These are phyloP conservation scores for Phytopythium oedochilum DNA, from an alignment of 352 stramenopile genomes.

Conservation along the genomic window DNA sequence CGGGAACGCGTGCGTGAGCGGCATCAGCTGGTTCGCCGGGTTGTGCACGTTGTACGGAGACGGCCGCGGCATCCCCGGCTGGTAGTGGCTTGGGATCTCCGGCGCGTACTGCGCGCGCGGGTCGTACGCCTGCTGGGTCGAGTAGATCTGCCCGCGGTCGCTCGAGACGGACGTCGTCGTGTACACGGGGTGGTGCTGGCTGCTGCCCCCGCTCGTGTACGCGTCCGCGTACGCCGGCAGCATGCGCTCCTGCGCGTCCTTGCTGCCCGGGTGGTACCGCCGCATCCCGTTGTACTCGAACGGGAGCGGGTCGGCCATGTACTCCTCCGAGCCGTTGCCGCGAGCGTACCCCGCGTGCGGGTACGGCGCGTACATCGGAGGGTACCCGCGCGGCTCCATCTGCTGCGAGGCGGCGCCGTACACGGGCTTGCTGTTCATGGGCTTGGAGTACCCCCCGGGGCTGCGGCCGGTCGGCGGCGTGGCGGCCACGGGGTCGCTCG, in stretches of 20 bases:
- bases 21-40: conserved; percentile 25
- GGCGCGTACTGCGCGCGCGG: conserved; percentile 18
- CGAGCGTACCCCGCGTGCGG: conserved; percentile 16
- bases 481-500: neutral
- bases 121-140: conserved; percentile 15
- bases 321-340: conserved; percentile 39
- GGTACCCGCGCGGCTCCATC: conserved; percentile 24
- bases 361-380: conserved; percentile 15
- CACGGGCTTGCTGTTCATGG: conserved; percentile 3
- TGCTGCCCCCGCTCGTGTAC: conserved; percentile 14
- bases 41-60: neutral
- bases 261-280: conserved; percentile 14
- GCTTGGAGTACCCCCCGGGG: conserved; percentile 16
- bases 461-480: conserved; percentile 20
- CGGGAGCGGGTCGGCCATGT: conserved; percentile 65
- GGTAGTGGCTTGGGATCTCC: conserved; percentile 38
- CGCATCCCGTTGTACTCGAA: conserved; percentile 74
- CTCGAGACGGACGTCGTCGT: conserved; percentile 9
- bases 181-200: conserved; percentile 17
- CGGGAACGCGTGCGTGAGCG: conserved; percentile 50
- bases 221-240: conserved; percentile 23
- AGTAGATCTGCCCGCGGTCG: conserved; percentile 2
- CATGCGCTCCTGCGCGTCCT: conserved; percentile 16
- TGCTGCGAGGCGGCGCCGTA: conserved; percentile 4
- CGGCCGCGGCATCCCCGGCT: conserved; percentile 11